phyloP scores from a whole-genome alignment of 441 rosid genomes.

The Pelargonium fulgidum region DNA sequence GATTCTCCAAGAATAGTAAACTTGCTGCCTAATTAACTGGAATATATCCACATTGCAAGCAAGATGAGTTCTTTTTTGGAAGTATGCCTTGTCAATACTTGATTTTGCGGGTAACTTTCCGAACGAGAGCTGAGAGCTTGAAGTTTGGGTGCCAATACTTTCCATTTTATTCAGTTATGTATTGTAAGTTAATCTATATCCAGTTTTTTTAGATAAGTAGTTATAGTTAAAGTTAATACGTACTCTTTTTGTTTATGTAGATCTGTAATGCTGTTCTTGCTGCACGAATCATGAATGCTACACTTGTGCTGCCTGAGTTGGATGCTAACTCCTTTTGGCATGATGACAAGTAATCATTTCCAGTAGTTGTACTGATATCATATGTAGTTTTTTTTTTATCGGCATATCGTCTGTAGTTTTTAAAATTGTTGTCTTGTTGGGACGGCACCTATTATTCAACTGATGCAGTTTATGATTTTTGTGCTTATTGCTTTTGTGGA shows the following conservation, averaged over 20 bases:
- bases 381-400: not conserved
- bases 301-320: constrained; percentile 91
- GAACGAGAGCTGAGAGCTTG: not conserved
- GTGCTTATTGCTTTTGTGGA: not conserved
- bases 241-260: constrained; percentile 35
- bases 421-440: not conserved
- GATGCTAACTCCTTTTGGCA: constrained; percentile 99
- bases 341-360: constrained; percentile 69
- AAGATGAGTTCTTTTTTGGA: not conserved
- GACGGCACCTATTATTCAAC: not conserved
- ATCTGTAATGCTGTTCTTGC: constrained; percentile 99
- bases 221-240: constrained; percentile 3
- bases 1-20: not conserved
- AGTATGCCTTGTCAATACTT: too few species aligned
- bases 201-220: not conserved
- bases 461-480: not conserved
- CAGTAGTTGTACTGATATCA: not conserved
- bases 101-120: not conserved
- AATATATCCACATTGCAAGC: too few species aligned
- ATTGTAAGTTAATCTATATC: not conserved
- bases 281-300: constrained; percentile 97
- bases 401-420: not conserved
- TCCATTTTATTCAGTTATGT: not conserved
- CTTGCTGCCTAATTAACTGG: not conserved
- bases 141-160: not conserved